These are phyloP conservation scores for Carex sylvatica DNA, from an alignment of 202 grass and related monocot genomes.

Conservation along the genomic window DNA sequence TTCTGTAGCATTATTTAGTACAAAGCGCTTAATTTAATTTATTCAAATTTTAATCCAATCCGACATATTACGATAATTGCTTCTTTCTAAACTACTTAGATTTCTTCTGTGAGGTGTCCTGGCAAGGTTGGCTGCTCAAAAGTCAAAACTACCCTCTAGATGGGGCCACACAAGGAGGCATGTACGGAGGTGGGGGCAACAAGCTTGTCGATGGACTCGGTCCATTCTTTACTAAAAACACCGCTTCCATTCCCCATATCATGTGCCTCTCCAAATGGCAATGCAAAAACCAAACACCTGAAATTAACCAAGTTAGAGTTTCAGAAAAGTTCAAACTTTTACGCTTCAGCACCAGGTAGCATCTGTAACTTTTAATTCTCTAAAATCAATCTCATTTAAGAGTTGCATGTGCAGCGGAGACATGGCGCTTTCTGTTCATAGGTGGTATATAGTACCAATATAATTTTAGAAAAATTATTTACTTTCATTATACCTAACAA, in stretches of 20 bases:
- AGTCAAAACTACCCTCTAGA: not conserved
- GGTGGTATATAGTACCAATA: not conserved
- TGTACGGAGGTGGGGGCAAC: slow-evolving; percentile 15
- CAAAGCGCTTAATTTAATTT: not conserved
- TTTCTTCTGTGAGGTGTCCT: not conserved
- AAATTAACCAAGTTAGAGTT: not conserved
- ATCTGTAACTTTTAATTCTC: not conserved
- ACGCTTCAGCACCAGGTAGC: not conserved
- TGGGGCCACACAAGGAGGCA: slow-evolving; percentile 30
- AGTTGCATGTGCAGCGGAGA: not conserved
- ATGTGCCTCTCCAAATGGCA: slow-evolving; percentile 40
- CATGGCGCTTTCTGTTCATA: not conserved
- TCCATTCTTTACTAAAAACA: slow-evolving; percentile 33
- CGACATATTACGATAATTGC: not conserved
- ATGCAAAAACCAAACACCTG: slow-evolving; percentile 38
- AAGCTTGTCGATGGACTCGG: not conserved
- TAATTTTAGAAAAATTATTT: not conserved
- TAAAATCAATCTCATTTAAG: not conserved
- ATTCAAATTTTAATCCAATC: not conserved
- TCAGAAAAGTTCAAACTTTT: not conserved
- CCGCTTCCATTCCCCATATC: slow-evolving; percentile 37
- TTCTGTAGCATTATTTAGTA: not conserved
- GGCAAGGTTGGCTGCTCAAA: not conserved
- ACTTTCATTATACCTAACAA: not conserved
- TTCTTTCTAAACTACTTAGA: not conserved